phyloP scores from a whole-genome alignment of 1,284 basidiomycete genomes.

The Puccinia triticina region DNA sequence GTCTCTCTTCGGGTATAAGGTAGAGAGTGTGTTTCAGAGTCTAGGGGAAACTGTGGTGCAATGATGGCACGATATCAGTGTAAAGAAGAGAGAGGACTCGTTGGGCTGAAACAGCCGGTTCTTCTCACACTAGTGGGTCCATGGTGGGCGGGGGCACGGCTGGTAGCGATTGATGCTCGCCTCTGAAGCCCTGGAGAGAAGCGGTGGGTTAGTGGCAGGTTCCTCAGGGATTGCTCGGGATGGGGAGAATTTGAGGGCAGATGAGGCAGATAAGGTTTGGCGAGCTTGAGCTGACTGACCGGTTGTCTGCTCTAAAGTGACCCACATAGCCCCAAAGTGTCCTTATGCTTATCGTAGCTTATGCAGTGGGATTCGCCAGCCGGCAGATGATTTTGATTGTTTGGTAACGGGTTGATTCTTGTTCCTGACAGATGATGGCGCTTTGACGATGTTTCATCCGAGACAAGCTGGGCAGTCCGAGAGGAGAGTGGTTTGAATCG shows the following conservation, averaged over 20 bases:
- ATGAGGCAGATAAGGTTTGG: no score
- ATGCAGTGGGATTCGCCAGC: neutral
- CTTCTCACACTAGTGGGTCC: conserved; percentile 4
- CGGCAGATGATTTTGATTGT: neutral
- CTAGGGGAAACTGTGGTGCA: neutral
- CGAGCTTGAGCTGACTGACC: conserved; percentile 16
- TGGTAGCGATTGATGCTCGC: conserved; percentile 2
- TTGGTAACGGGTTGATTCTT: neutral
- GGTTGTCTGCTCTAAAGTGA: conserved; percentile 33
- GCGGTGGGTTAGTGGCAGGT: neutral
- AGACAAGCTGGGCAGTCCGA: neutral
- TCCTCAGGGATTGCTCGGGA: neutral
- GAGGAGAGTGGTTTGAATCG: neutral
- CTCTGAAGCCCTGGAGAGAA: conserved; percentile 4
- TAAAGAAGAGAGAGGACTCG: neutral
- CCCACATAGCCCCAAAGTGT: conserved; percentile 19
- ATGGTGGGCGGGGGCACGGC: neutral
- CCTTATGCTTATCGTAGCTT: neutral
- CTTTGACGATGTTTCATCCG: neutral
- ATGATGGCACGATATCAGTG: neutral
- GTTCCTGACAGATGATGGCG: neutral
- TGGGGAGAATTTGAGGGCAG: neutral
- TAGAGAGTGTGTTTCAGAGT: conserved; percentile 17
- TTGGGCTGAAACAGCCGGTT: neutral
- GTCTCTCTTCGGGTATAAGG: neutral